Percentiles rank a stretch among this genome's conserved stretches.
These are phyloP conservation scores for Parastagonospora avenae DNA, from an alignment of 2,329 filamentous ascomycete genomes.

Conservation along the genomic window DNA sequence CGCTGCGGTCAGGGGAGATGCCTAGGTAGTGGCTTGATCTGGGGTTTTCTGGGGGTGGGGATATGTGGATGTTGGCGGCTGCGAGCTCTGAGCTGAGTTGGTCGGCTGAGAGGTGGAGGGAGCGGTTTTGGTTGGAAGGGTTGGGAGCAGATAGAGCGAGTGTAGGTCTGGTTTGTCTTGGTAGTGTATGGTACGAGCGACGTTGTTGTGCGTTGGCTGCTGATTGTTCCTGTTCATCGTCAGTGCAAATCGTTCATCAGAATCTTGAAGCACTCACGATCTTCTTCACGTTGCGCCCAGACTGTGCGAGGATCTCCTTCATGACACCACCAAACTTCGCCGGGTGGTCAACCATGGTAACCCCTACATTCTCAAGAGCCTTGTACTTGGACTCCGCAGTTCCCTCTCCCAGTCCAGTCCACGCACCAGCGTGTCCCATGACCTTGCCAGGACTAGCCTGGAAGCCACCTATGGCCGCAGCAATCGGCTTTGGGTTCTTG, in stretches of 20 bases:
- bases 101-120: slow-evolving; percentile 61
- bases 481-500: slow-evolving; percentile 72
- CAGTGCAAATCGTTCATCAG: neutral
- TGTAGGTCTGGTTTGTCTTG: slow-evolving; percentile 19
- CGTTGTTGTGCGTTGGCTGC: slow-evolving; percentile 51
- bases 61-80: slow-evolving; percentile 55
- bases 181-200: slow-evolving; percentile 54
- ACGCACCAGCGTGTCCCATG: slow-evolving; percentile 83
- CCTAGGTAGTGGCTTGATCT: slow-evolving; percentile 59
- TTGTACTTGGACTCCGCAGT: slow-evolving; percentile 68
- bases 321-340: slow-evolving; percentile 74
- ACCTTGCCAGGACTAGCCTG: slow-evolving; percentile 67
- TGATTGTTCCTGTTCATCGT: slow-evolving; percentile 36
- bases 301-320: slow-evolving; percentile 62
- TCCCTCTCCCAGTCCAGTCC: slow-evolving; percentile 69
- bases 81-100: slow-evolving; percentile 63
- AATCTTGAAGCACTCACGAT: slow-evolving; percentile 33
- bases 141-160: slow-evolving; percentile 1
- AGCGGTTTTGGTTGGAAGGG: slow-evolving; percentile 51
- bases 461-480: slow-evolving; percentile 71
- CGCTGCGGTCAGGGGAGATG: slow-evolving; percentile 68
- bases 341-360: slow-evolving; percentile 74
- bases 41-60: slow-evolving; percentile 40
- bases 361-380: slow-evolving; percentile 69
- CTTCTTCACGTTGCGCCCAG: slow-evolving; percentile 48